Evolutionary conservation across 2,329 filamentous ascomycete genomes (phyloP).

Genomic region (Colletotrichum graminicola): DNA sequence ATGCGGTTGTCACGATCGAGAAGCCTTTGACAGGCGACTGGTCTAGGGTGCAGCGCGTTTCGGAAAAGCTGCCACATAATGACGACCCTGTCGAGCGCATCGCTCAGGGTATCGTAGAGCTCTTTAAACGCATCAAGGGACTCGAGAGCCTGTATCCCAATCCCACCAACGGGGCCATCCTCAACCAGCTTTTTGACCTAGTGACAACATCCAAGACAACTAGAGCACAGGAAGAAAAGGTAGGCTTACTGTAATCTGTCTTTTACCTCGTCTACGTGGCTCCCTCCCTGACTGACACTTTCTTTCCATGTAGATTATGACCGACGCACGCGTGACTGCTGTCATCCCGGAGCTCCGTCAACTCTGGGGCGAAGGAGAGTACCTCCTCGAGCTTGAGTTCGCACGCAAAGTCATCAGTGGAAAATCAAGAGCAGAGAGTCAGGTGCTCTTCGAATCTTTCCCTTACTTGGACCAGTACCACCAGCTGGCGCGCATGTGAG

Average conservation of each 20-base stretch:
- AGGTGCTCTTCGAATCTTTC: neutral
- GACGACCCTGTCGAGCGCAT: neutral
- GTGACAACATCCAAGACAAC: neutral
- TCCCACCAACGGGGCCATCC: neutral
- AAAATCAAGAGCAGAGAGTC: neutral
- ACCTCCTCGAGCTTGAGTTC: neutral
- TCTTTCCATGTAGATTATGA: neutral
- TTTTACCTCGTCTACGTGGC: too few species aligned
- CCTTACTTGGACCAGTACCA: neutral
- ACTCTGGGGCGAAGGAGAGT: neutral
- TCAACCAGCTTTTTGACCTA: neutral
- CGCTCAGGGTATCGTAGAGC: neutral
- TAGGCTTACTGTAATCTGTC: neutral
- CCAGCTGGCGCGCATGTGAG: neutral
- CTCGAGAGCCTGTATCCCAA: neutral
- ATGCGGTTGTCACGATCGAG: neutral
- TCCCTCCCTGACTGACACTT: neutral
- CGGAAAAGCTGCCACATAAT: neutral
- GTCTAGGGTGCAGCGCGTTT: neutral
- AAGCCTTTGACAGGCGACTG: neutral
- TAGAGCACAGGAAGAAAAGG: neutral
- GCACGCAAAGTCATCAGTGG: neutral
- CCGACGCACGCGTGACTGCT: neutral
- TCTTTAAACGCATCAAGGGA: neutral
- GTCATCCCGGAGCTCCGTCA: neutral